Conservation (phyloP, 2,329 filamentous ascomycete genomes). For the Talaromyces albobiverticillius region DNA sequence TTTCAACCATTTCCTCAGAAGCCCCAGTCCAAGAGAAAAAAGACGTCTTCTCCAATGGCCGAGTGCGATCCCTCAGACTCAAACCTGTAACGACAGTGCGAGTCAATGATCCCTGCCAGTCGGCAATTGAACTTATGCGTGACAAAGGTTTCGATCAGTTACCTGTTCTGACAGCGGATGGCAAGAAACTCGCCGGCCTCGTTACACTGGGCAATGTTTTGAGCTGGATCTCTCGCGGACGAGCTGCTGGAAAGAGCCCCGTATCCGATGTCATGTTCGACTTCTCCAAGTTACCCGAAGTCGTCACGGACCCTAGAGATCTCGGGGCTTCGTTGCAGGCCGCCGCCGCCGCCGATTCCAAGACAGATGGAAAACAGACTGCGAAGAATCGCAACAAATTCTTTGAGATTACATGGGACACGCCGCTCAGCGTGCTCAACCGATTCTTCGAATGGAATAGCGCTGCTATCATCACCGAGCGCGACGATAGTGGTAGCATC, state of each 20-base stretch:
- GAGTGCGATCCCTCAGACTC: conserved; percentile 76
- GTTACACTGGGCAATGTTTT: conserved; percentile 94
- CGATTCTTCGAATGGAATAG: conserved; percentile 98
- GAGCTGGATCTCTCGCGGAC: conserved; percentile 80
- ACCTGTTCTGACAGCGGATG: conserved; percentile 72
- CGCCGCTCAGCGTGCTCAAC: conserved; percentile 76
- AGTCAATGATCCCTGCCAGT: conserved; percentile 68
- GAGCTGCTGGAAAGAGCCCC: conserved; percentile 68
- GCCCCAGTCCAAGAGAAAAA: conserved; percentile 42
- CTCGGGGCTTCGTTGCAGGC: conserved; percentile 41
- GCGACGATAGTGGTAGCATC: conserved; percentile 55
- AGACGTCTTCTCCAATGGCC: conserved; percentile 74
- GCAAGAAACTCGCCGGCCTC: conserved; percentile 77
- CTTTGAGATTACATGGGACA: conserved; percentile 91
- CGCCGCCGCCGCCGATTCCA: conserved; percentile 17
- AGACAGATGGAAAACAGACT: conserved; percentile 22
- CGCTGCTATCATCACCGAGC: conserved; percentile 88
- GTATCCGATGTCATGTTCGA: conserved; percentile 96
- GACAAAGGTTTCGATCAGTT: conserved; percentile 98
- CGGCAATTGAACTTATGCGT: conserved; percentile 96
- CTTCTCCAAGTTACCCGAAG: conserved; percentile 81
- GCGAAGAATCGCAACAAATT: conserved; percentile 57
- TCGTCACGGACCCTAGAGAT: conserved; percentile 81
- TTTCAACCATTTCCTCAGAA: conserved; percentile 30
- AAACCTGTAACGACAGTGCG: conserved; percentile 90